phyloP scores from a whole-genome alignment of 2,329 filamentous ascomycete species.

The Elsinoe australis region DNA sequence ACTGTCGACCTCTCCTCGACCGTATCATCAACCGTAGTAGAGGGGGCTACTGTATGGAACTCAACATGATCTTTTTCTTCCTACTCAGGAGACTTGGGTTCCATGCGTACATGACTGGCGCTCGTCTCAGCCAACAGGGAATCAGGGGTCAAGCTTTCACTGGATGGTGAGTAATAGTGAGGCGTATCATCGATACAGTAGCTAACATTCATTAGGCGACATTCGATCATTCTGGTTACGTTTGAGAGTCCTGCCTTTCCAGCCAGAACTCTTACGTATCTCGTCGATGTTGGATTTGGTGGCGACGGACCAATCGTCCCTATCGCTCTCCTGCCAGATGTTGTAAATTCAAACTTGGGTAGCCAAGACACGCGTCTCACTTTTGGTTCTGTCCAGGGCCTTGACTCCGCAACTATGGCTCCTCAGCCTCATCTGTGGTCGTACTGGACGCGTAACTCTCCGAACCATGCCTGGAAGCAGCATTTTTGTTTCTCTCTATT shows the following conservation, averaged over 20 bases:
- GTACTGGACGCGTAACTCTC: slow-evolving; percentile 31
- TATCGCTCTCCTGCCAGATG: slow-evolving; percentile 28
- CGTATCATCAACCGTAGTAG: slow-evolving; percentile 44
- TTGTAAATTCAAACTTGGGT: neutral
- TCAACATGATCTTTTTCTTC: slow-evolving; percentile 46
- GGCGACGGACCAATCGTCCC: slow-evolving; percentile 31
- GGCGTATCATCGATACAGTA: slow-evolving; percentile 19
- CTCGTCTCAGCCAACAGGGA: slow-evolving; percentile 30
- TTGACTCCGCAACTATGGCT: neutral
- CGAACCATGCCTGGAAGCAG: slow-evolving; percentile 47
- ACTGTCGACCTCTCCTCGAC: slow-evolving; percentile 44
- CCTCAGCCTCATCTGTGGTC: slow-evolving; percentile 33
- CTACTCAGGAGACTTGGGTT: slow-evolving; percentile 48
- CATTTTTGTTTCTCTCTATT: slow-evolving; percentile 59
- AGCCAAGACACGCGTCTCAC: slow-evolving; percentile 8
- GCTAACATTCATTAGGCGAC: neutral
- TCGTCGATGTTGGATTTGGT: slow-evolving; percentile 40
- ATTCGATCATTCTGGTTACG: slow-evolving; percentile 37
- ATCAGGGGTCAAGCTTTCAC: neutral
- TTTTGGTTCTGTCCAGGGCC: neutral
- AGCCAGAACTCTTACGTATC: slow-evolving; percentile 27
- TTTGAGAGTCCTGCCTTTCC: slow-evolving; percentile 21
- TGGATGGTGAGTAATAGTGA: slow-evolving; percentile 31
- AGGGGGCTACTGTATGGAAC: slow-evolving; percentile 57
- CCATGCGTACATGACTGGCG: slow-evolving; percentile 36